Percentiles rank a stretch among this genome's conserved stretches.
phyloP scores from a whole-genome alignment of 1,284 basidiomycete genomes.

The Megacollybia platyphylla region DNA sequence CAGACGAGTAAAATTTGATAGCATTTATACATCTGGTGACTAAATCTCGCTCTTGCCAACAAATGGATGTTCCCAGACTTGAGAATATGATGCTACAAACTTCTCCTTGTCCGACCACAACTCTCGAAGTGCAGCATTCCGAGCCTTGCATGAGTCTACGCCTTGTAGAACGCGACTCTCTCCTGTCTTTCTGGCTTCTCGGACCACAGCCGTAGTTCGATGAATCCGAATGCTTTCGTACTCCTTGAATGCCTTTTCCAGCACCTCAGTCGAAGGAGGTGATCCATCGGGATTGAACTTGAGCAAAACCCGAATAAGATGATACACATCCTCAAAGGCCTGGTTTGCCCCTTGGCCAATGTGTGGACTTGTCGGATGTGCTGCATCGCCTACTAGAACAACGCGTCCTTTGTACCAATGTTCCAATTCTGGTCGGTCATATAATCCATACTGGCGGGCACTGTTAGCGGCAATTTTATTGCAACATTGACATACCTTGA shows the following conservation, averaged over 20 bases:
- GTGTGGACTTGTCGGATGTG: slow-evolving; percentile 36
- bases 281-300: slow-evolving; percentile 17
- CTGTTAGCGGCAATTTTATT: not conserved
- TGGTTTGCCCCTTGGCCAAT: slow-evolving; percentile 38
- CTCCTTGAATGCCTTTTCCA: slow-evolving; percentile 23
- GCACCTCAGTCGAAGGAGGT: slow-evolving; percentile 16
- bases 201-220: slow-evolving; percentile 26
- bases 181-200: slow-evolving; percentile 22
- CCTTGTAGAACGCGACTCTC: slow-evolving; percentile 21
- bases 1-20: slow-evolving; percentile 65
- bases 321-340: slow-evolving; percentile 30
- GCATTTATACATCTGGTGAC: not conserved
- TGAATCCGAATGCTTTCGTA: slow-evolving; percentile 25
- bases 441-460: slow-evolving; percentile 25
- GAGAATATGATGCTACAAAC: slow-evolving; percentile 1
- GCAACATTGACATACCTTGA: slow-evolving; percentile 18
- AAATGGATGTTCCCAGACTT: slow-evolving; percentile 9
- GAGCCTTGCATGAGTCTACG: slow-evolving; percentile 17
- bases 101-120: slow-evolving; percentile 11
- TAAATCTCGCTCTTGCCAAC: slow-evolving; percentile 9
- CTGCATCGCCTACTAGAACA: slow-evolving; percentile 27
- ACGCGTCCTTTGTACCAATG: slow-evolving; percentile 29
- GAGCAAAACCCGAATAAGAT: slow-evolving; percentile 21
- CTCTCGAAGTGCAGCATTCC: slow-evolving; percentile 14
- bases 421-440: slow-evolving; percentile 28